Evolutionary conservation across 495 filamentous ascomycete genomes (phyloP), one percentile per base, ranked within the genome.

Genomic region (Xylaria cubensis): DNA sequence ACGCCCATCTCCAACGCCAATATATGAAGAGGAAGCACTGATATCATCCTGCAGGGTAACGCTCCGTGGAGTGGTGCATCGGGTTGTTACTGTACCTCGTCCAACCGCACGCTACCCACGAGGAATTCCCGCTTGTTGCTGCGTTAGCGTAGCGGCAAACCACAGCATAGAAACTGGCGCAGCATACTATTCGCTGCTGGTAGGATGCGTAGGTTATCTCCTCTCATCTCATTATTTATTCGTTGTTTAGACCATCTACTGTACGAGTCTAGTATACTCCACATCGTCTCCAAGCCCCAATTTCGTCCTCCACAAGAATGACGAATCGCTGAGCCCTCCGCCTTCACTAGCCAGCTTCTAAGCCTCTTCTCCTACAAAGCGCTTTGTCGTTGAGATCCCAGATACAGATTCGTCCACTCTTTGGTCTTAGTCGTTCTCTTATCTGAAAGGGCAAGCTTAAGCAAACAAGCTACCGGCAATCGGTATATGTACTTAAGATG

Each of bases 1-100:
- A 44, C 13, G 59, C 13, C 24, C 21, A 15, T 41, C 39, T 44
- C 59, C 59, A 24, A 41, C 5, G n/a, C 24, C 59, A 44, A 26
- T 64, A 8, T 44, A 64, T 64, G 21, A 41, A 24, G 42, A 48
- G 42, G 24, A 65, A 65, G 29, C 26, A 10, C 66, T 69, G 66
- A 69, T 69, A 69, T 69, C 66, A 69, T 69, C 24, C 26, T 46
- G 66, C 66, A 69, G 66, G 3, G 12, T 32, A 44, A 29, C 26
- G 26, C 26, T 29, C 26, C n/a, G 29, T 36, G 4, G 24, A 32
- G 44, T 53, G 42, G 64, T 46, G 29, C 29, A 36, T 53, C 42
- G 24, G 41, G 56, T 21, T 17, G 29, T 17, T 15, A 26, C 15
- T 26, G 12, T 39, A 0, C 42, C 42, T n/a, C 13, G 58, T 15